A percentile compares a stretch with the other conserved stretches of the same genome.
phyloP scores from a whole-genome alignment of 2,329 filamentous ascomycete genomes.

The Atkinsonella texensis region DNA sequence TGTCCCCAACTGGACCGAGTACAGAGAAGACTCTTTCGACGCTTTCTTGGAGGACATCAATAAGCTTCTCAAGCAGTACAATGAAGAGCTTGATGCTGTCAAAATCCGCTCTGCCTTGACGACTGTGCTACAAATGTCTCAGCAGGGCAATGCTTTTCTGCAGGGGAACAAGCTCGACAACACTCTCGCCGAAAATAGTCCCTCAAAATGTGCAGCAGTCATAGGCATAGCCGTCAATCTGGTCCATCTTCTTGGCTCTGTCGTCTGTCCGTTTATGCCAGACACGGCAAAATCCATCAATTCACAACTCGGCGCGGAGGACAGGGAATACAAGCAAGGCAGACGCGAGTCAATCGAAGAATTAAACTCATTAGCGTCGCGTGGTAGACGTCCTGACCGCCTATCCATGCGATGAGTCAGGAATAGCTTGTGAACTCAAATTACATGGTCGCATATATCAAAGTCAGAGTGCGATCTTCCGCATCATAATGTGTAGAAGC shows the following conservation, averaged over 20 bases:
- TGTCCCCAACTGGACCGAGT: constrained; percentile 28
- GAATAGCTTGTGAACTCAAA: too few relatives aligned
- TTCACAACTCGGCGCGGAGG: constrained; percentile 51
- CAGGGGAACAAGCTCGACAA: constrained; percentile 29
- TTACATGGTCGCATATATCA: too few relatives aligned
- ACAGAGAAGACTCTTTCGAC: constrained; percentile 2
- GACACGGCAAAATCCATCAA: constrained; percentile 56
- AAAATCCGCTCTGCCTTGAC: constrained; percentile 2
- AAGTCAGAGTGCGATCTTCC: too few relatives aligned
- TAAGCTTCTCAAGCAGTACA: constrained; percentile 6
- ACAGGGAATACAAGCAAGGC: too few relatives aligned
- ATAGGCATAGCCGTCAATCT: constrained; percentile 63
- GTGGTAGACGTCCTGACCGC: too few relatives aligned
- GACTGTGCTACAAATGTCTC: constrained; percentile 3
- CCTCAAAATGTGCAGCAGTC: constrained; percentile 31
- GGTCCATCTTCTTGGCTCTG: constrained; percentile 59
- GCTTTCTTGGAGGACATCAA: neutral
- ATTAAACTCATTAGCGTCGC: too few relatives aligned
- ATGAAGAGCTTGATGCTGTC: constrained; percentile 4
- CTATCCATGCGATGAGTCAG: too few relatives aligned
- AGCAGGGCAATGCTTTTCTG: constrained; percentile 42
- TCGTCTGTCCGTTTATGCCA: constrained; percentile 68
- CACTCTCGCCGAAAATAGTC: constrained; percentile 30
- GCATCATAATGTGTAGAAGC: too few relatives aligned
- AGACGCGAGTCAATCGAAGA: too few relatives aligned